Base-by-base conservation (phyloP, 805 yeast species). In the Saccharomycopsis lassenensis region DNA sequence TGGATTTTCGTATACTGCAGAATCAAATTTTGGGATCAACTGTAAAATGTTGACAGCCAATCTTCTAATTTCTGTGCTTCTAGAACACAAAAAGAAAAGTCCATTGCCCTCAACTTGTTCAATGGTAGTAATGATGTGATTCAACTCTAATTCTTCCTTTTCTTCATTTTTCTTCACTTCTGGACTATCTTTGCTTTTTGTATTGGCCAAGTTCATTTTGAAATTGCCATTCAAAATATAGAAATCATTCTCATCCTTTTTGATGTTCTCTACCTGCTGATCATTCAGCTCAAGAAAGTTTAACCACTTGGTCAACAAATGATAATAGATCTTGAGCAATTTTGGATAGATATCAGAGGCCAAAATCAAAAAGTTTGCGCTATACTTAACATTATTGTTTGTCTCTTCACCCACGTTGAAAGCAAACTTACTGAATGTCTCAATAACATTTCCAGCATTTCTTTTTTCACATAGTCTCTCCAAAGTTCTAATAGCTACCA, bases 41-140 rank as follows among this genome's bases (percentile, higher is more conserved):
- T 76, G 68, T 40, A 91, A 57, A 6, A 93, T 77, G 4, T 78
- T 67, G 2, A 87, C 63, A 1, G 94, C 97, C 31, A 77, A 58
- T 41, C 74, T 75, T 36, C 99, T 64, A 8, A 84, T 69, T 17
- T 70, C 64, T 29, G 79, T 67, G 51, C 86, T 95, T 47, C 86
- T 93, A 1, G 95, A 83, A 49, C 95, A 83, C 16, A 91, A 61
- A 51, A 93, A 89, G 50, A 84, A 91, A 21, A 91, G 58, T 0
- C 95, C 99, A 51, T 87, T 84, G 1, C 98, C 96, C 56, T 91
- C 98, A 7, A 89, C 83, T 44, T 89, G 96, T 55, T 91, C 97
- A 31, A 91, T 77, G 1, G 82, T 79, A 0, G 95, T 80, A 44
- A 84, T 75, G 12, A 85, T 74, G 31, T 74, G 75, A 46, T 82